phyloP scores from a whole-genome alignment of 257 asterid species.

The Jasminum sambac region DNA sequence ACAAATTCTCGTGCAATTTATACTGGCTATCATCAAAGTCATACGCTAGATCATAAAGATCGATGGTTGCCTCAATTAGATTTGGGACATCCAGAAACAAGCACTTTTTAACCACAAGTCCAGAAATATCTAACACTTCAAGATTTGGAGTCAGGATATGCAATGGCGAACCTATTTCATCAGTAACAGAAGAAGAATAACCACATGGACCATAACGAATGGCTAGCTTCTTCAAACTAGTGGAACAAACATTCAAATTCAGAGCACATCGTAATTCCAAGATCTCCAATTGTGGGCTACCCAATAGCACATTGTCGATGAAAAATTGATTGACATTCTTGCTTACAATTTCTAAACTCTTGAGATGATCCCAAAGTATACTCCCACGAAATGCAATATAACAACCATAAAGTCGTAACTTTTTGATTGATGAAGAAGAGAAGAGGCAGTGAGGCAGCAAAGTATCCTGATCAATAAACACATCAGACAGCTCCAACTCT shows the following conservation, averaged over 20 bases:
- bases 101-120: not conserved
- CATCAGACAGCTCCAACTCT: no score
- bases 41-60: not conserved
- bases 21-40: no score
- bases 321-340: not conserved
- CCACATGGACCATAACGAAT: not conserved
- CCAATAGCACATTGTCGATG: conserved; percentile 6
- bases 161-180: not conserved
- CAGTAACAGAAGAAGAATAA: not conserved
- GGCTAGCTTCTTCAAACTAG: conserved; percentile 7
- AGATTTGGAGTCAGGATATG: conserved; percentile 19
- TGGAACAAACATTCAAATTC: not conserved
- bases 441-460: no score
- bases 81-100: not conserved
- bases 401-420: conserved; percentile 3
- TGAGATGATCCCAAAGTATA: conserved; percentile 10
- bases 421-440: not conserved
- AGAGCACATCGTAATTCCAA: not conserved
- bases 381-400: not conserved
- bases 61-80: conserved; percentile 3
- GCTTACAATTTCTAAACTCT: not conserved
- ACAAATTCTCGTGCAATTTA: not conserved
- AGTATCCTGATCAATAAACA: no score
- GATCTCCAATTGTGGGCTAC: conserved; percentile 17
- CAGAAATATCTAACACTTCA: not conserved